Base-by-base conservation (phyloP, 1,284 basidiomycete species). In the Cutaneotrichosporon cyanovorans region DNA sequence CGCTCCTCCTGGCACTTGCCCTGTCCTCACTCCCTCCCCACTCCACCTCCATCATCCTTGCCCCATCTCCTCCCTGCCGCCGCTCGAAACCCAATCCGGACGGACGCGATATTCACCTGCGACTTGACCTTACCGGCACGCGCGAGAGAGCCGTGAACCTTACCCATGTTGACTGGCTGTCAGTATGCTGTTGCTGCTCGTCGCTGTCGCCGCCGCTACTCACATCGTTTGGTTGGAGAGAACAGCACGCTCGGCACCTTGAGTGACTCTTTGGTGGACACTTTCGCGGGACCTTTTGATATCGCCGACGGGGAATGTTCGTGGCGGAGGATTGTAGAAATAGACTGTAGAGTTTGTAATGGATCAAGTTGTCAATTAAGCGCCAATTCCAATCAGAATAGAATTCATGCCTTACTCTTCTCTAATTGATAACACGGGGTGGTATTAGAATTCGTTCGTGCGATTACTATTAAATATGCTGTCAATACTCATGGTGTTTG, bases 121-220 rank as follows among this genome's bases (percentile, higher is more conserved):
- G 86, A 88, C 79, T 89, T 95, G 82, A 97, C 92, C 84, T 97
- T 96, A 76, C 91, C 92, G 75, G 91, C 92, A 83, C 93, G 92
- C 76, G 92, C 92, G 78, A 97, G 90, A 73, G 92, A 96, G 76
- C 93, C 92, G 87, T 97, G 92, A 78, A 96, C 93, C 72, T 77
- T 77, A 67, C 76, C 76, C 76, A 76, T 77, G 41, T 51, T 70
- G 68, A 52, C 57, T 65, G 45, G 20, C 43, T 40, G 22, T 46
- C 25, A 44, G 50, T 37, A 22, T 28, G 10, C 2, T 3, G 33
- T 15, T 31, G 11, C n/a, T n/a, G n/a, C 16, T 36, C 19, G 31
- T 37, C 25, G 40, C 16, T 33, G 47, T 33, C 40, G 40, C 6
- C 33, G 51, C 30, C 19, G 18, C 14, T 33, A 41, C 48, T 45